phyloP scores from a whole-genome alignment of 2,329 filamentous ascomycete species.

The Apiospora marii region DNA sequence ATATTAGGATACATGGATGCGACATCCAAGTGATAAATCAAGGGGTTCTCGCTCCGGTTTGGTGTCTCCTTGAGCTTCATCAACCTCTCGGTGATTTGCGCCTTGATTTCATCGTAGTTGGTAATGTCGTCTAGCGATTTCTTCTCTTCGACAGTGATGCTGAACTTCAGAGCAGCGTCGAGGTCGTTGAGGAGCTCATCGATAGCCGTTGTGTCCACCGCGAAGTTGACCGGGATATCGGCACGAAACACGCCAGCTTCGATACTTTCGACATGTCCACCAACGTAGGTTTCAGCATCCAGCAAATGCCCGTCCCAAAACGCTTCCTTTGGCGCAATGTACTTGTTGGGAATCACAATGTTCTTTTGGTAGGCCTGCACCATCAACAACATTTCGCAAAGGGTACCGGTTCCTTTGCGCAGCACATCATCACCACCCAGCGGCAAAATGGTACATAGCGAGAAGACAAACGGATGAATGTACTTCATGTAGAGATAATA shows the following conservation, averaged over 20 bases:
- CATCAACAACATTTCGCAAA: conserved; percentile 99
- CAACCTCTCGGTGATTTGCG: conserved; percentile 78
- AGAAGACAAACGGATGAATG: conserved; percentile 99
- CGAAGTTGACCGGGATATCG: conserved; percentile 94
- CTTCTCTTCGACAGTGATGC: conserved; percentile 83
- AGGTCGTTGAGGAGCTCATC: conserved; percentile 88
- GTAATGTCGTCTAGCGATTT: conserved; percentile 80
- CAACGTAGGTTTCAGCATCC: conserved; percentile 97
- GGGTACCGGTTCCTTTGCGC: conserved; percentile 93
- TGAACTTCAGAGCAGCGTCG: conserved; percentile 89
- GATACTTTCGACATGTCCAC: conserved; percentile 98
- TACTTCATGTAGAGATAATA: conserved; percentile 99
- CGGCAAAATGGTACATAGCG: conserved; percentile 94
- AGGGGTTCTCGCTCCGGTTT: conserved; percentile 82
- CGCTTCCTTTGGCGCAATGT: conserved; percentile 86
- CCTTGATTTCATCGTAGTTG: conserved; percentile 86
- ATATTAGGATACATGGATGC: conserved; percentile 99
- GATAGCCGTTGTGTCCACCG: conserved; percentile 85
- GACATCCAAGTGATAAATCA: conserved; percentile 98
- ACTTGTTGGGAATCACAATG: conserved; percentile 96
- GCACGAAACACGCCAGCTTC: conserved; percentile 96
- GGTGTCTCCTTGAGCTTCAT: conserved; percentile 80
- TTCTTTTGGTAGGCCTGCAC: conserved; percentile 93
- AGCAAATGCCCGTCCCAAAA: conserved; percentile 98
- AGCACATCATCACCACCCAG: conserved; percentile 91